phyloP scores from a whole-genome alignment of 208 protist species.

The Herpetomonas samuelpessoai region DNA sequence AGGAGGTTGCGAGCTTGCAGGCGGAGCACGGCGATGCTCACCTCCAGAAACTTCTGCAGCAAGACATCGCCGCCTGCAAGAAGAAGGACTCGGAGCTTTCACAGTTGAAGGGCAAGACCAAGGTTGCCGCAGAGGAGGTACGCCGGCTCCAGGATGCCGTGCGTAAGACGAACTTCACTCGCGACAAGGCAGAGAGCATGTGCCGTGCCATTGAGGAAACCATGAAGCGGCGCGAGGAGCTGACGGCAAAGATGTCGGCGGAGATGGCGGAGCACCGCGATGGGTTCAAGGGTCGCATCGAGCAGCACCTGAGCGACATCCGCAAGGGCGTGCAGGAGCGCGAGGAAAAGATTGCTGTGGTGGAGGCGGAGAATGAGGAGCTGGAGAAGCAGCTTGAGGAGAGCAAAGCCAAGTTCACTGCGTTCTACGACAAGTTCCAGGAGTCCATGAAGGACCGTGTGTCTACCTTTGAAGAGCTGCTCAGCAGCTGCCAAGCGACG shows the following conservation, averaged over 20 bases:
- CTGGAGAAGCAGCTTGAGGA: conserved; percentile 40
- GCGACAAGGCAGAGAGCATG: conserved; percentile 30
- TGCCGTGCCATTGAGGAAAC: conserved; percentile 52
- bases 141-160: conserved; percentile 28
- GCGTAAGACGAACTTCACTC: conserved; percentile 18
- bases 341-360: conserved; percentile 24
- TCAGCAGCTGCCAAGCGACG: conserved; percentile 35
- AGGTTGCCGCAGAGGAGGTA: conserved; percentile 24
- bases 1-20: conserved; percentile 39
- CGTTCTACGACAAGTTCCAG: conserved; percentile 40
- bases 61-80: conserved; percentile 68
- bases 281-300: conserved; percentile 34
- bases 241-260: conserved; percentile 35
- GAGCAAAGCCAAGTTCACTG: conserved; percentile 57
- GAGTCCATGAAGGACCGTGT: conserved; percentile 28
- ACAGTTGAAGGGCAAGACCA: conserved; percentile 39
- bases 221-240: conserved; percentile 41
- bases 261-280: conserved; percentile 62
- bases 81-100: conserved; percentile 69
- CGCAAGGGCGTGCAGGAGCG: conserved; percentile 37
- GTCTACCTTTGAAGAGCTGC: conserved; percentile 43
- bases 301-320: conserved; percentile 43
- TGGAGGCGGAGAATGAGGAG: conserved; percentile 48
- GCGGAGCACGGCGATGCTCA: conserved; percentile 48
- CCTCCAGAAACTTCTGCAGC: conserved; percentile 62